Base-by-base conservation (phyloP, 805 yeast genomes). In the Starmerella stellata region DNA sequence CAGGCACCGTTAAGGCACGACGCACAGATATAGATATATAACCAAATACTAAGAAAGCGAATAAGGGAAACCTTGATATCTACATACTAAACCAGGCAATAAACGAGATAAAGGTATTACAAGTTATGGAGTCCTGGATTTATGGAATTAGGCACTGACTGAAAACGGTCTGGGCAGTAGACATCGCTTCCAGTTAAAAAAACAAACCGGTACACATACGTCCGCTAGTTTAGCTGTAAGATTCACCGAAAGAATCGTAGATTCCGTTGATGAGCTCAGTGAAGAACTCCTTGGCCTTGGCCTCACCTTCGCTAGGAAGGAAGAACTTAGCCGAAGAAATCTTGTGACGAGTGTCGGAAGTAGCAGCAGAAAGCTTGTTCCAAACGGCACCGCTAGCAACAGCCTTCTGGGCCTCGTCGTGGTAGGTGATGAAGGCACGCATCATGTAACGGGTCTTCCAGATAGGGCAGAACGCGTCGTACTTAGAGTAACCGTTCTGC, bases 371-470 rank as follows among this genome's bases (percentile, higher is more conserved):
- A 49, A 90, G 71, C 67, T 82, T 90, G 47, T 79, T 72, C 99
- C 99, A 90, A 59, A 70, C 74, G 25, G 93, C 87, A 55, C 96
- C 96, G 52, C 78, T 74, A 30, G 94, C 69, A 44, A 87, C 78
- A 14, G 96, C 93, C 66, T 83, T 85, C 65, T 87, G 96, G 24
- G 99, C 95, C 66, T 90, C 96, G 51, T 87, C 95, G 56, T 80
- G 74, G 63, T 90, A 90, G 27, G 83, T 63, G 43, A 85, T 74
- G 54, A 90, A 90, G 9, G 85, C 77, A 62, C 79, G 83, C 96
- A 90, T 85, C 98, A 90, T 90, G 59, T 81, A 90, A 52, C 72
- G 78, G 35, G 99, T 90, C 70, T 90, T 90, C 98, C 98, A 90
- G 56, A 90, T 80, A 49, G 99, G 99, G 66, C 99, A 90, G 78